Evolutionary conservation across 768 basidiomycete species (phyloP).

Genomic region (Strobilomyces dryophilus): DNA sequence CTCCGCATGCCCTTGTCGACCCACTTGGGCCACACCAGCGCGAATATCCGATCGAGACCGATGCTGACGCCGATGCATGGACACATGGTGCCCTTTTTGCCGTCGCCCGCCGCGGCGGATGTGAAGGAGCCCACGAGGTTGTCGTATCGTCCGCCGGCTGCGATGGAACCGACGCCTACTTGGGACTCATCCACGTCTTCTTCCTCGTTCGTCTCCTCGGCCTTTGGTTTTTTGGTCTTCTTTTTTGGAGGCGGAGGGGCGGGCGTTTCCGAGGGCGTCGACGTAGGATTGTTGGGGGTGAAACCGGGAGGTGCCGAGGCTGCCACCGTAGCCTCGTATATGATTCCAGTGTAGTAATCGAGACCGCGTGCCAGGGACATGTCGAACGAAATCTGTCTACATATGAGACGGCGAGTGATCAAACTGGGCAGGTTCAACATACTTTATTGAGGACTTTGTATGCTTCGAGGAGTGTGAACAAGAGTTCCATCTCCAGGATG

Average conservation of each 20-base stretch:
- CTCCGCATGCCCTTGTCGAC: slow-evolving; percentile 72
- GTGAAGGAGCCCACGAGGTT: slow-evolving; percentile 90
- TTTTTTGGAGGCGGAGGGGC: slow-evolving; percentile 31
- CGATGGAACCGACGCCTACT: slow-evolving; percentile 97
- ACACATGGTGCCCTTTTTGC: slow-evolving; percentile 60
- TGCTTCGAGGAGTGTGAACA: slow-evolving; percentile 79
- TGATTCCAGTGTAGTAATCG: slow-evolving; percentile 98
- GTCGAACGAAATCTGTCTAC: slow-evolving; percentile 82
- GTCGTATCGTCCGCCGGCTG: slow-evolving; percentile 97
- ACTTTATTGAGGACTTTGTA: slow-evolving; percentile 81
- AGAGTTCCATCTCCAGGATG: slow-evolving; percentile 76
- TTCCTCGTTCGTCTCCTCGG: slow-evolving; percentile 49
- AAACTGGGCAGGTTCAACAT: slow-evolving; percentile 6
- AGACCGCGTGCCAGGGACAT: slow-evolving; percentile 95
- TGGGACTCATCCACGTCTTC: slow-evolving; percentile 90
- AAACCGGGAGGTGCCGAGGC: slow-evolving; percentile 91
- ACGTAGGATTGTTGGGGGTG: slow-evolving; percentile 46
- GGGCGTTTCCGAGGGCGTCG: slow-evolving; percentile 24
- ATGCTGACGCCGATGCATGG: slow-evolving; percentile 94
- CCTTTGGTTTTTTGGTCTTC: slow-evolving; percentile 39
- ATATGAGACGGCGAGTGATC: not conserved
- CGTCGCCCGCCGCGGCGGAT: slow-evolving; percentile 71
- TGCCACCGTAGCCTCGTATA: slow-evolving; percentile 94
- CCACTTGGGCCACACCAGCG: slow-evolving; percentile 86
- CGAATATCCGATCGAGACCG: slow-evolving; percentile 91